Percentiles rank a stretch among this genome's conserved stretches.
Evolutionary conservation across 2,329 filamentous ascomycete genomes (phyloP).

Genomic region (Aspergillus quadrilineatus): DNA sequence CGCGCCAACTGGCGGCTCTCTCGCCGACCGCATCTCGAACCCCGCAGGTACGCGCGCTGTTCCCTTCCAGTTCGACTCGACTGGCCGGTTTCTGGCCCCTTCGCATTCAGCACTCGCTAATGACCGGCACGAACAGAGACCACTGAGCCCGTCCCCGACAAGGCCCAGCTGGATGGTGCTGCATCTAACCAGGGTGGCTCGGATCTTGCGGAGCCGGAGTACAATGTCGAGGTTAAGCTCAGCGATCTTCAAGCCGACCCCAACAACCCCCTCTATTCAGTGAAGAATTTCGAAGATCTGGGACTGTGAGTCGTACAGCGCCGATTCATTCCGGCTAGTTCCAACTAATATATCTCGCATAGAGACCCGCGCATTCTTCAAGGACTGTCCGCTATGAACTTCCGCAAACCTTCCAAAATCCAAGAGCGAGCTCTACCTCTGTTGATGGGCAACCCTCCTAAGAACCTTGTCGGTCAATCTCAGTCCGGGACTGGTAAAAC

Average conservation of each 20-base stretch:
- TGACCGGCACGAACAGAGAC: constrained; percentile 7
- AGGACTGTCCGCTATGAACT: constrained; percentile 77
- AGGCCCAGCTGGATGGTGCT: constrained; percentile 43
- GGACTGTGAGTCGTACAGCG: constrained; percentile 64
- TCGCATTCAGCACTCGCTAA: constrained; percentile 20
- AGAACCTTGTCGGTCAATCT: constrained; percentile 97
- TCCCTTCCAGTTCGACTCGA: constrained; percentile 18
- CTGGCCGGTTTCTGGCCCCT: constrained; percentile 2
- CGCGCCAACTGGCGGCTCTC: constrained; percentile 38
- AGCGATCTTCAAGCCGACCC: constrained; percentile 84
- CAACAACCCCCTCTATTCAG: constrained; percentile 83
- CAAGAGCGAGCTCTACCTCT: constrained; percentile 92
- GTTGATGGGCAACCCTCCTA: constrained; percentile 79
- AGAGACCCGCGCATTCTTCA: constrained; percentile 67
- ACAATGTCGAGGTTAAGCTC: constrained; percentile 88
- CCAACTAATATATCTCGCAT: constrained; percentile 16
- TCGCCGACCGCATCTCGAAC: constrained; percentile 51
- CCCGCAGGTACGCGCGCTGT: constrained; percentile 31
- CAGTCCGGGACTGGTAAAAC: constrained; percentile 99
- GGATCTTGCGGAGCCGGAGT: constrained; percentile 67
- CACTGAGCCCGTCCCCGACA: constrained; percentile 19
- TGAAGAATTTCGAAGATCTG: constrained; percentile 79
- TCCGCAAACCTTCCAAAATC: constrained; percentile 94
- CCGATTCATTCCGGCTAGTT: neutral
- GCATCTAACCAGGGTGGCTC: constrained; percentile 46